Evolutionary conservation across 1,284 basidiomycete genomes (phyloP), one percentile per base, ranked within the genome.

Genomic region (Irpex sp.): DNA sequence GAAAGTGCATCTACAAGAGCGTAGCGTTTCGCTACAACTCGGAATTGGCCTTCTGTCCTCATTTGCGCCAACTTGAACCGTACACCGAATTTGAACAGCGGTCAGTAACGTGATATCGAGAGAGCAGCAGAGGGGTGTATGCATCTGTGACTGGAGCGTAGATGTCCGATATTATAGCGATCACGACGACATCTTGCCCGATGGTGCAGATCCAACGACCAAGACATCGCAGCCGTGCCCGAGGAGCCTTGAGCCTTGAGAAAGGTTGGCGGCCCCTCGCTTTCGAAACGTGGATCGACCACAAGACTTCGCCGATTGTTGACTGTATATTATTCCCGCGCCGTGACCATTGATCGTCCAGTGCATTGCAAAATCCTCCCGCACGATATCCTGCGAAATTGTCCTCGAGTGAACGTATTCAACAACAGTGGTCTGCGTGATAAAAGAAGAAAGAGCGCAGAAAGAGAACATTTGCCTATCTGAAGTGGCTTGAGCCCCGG

Each of bases 401-500:
- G 54, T 56, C 9, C 26, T 36, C 19, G 54, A 56, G 54, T 34
- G 54, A 56, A 56, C 11, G 34, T 56, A 56, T 56, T 9, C 19
- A 19, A 9, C 9, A 56, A 34, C 54, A 21, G 26, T 21, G 26
- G 26, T 34, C 34, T 36, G 54, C 26, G 21, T 3, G 54, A 56
- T 44, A 11, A 15, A 44, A 44, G 40, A 44, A 9, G 40, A 44
- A 44, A 44, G 15, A 15, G 40, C 40, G 11, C 48, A 54, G 38
- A 44, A 26, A 63, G 52, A 26, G 26, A 58, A 26, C 52, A 57
- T 64, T 67, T 71, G 69, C 70, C 70, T 72, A 67, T 70, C 65
- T 67, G 56, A 62, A 21, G 19, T 64, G 65, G 67, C 66, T 67
- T 68, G 68, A 51, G 66, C 63, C 67, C 67, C 71, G 73, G 67